A percentile compares a stretch with the other conserved stretches of the same genome.
Evolutionary conservation across 371 early-diverging fungal species (phyloP).

Genomic region (Actinomucor elegans): DNA sequence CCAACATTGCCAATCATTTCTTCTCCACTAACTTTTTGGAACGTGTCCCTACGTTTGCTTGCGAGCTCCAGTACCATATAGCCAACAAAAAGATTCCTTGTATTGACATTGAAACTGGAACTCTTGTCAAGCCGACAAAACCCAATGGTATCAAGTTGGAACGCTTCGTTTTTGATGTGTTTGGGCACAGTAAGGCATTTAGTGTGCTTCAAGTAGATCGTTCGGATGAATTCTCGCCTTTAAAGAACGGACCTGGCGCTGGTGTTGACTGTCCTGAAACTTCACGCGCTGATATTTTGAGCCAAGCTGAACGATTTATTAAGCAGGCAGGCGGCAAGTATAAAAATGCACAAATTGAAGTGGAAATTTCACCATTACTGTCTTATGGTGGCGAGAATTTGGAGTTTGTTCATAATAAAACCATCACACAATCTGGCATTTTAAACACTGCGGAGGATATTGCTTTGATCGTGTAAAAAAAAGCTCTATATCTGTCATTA

Average conservation of each 20-base stretch:
- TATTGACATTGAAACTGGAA: slow-evolving; percentile 73
- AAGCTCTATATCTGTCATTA: not conserved
- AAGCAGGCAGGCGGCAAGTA: slow-evolving; percentile 28
- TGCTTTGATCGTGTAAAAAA: not conserved
- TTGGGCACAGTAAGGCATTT: slow-evolving; percentile 61
- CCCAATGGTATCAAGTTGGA: slow-evolving; percentile 65
- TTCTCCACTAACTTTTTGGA: slow-evolving; percentile 90
- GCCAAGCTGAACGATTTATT: slow-evolving; percentile 32
- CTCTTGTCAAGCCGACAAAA: slow-evolving; percentile 55
- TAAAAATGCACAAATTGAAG: not conserved
- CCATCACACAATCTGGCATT: slow-evolving; percentile 1
- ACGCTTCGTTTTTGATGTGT: slow-evolving; percentile 80
- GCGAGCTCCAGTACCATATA: slow-evolving; percentile 88
- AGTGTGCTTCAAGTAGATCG: slow-evolving; percentile 68
- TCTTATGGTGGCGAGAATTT: slow-evolving; percentile 16
- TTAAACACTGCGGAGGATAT: slow-evolving; percentile 9
- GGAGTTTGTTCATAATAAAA: not conserved
- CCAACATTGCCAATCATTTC: slow-evolving; percentile 98
- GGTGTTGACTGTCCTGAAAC: slow-evolving; percentile 65
- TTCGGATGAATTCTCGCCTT: slow-evolving; percentile 71
- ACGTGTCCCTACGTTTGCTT: slow-evolving; percentile 79
- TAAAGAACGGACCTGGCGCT: slow-evolving; percentile 71
- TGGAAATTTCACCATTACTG: slow-evolving; percentile 10
- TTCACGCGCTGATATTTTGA: slow-evolving; percentile 56
- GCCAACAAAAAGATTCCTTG: slow-evolving; percentile 96